Conservation (phyloP, 1,284 basidiomycete genomes). For the Sphagnurus paluster region DNA sequence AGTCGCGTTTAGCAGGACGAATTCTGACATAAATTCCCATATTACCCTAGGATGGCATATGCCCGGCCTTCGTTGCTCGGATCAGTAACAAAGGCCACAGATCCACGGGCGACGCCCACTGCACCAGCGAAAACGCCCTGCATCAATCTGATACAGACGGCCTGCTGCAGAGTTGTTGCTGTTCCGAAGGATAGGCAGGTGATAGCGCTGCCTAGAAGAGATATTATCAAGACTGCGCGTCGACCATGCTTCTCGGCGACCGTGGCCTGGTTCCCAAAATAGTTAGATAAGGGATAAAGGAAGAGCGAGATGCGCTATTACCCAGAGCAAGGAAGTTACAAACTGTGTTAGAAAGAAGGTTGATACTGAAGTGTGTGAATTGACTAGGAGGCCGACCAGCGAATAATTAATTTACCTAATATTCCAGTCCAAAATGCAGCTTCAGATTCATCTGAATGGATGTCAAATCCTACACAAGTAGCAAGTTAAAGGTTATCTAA, state of each 20-base stretch:
- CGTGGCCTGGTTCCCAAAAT: slow-evolving; percentile 64
- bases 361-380: slow-evolving; percentile 48
- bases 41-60: slow-evolving; percentile 87
- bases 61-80: slow-evolving; percentile 90
- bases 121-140: slow-evolving; percentile 97
- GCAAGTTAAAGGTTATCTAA: slow-evolving; percentile 8
- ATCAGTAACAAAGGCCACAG: slow-evolving; percentile 88
- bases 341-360: slow-evolving; percentile 88
- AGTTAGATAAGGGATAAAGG: slow-evolving; percentile 9
- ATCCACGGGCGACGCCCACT: slow-evolving; percentile 90
- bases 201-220: slow-evolving; percentile 80
- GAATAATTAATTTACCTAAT: slow-evolving; percentile 49
- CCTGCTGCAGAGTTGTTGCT: slow-evolving; percentile 77
- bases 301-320: slow-evolving; percentile 28
- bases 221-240: slow-evolving; percentile 83
- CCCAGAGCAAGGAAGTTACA: slow-evolving; percentile 90
- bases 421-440: slow-evolving; percentile 87
- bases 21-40: slow-evolving; percentile 3
- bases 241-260: slow-evolving; percentile 91
- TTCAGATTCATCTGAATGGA: slow-evolving; percentile 67
- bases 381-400: slow-evolving; percentile 12
- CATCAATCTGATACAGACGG: slow-evolving; percentile 84
- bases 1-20: slow-evolving; percentile 5
- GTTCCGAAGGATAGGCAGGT: slow-evolving; percentile 88
- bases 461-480: slow-evolving; percentile 55